Evolutionary conservation across 371 early-diverging fungal species (phyloP), one percentile per base, ranked within the genome.

Genomic region (Mortierella sp.): DNA sequence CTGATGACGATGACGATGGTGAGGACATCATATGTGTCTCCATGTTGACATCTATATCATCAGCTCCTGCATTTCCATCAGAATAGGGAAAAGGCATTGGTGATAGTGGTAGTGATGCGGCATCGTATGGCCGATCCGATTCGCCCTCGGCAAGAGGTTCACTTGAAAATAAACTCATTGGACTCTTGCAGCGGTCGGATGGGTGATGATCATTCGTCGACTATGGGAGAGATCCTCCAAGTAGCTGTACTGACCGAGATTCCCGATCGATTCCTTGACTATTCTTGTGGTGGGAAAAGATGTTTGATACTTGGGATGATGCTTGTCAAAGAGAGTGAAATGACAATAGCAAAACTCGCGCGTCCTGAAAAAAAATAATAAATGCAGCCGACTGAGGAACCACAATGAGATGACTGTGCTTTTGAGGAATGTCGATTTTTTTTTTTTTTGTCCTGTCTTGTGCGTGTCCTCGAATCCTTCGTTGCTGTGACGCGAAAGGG

Each of bases 151-250:
- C 74, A 37, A 72, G 70, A 55, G 78, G 73, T 39, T 73, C 73
- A 45, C 72, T 78, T 37, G 78, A 78, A 69, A 78, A 78, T 72
- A 78, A 66, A 73, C 78, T 78, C 78, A 78, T 78, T 61, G 64
- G 62, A 64, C 66, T 66, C 63, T 30, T 43, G 71, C 64, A 63
- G 54, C 30, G 32, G n/a, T 40, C 39, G n/a, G 32, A 60, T 60
- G 60, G 57, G 52, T 49, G 35, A 62, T 66, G 62, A 62, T 62
- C 73, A 73, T 62, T 73, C 66, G 72, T 45, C 57, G 37, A 58
- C 51, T 47, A 57, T 16, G 49, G 54, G 32, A 60, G 28, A 20
- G 58, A 66, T 37, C 32, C 32, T 40, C 35, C 58, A 47, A n/a
- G 43, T 24, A 51, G 26, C 16, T 59, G 59, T n/a, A 6, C 16